Percentiles rank a stretch among this genome's conserved stretches.
Evolutionary conservation across 2,329 filamentous ascomycete species (phyloP).

Genomic region (Trichoderma lentiforme): DNA sequence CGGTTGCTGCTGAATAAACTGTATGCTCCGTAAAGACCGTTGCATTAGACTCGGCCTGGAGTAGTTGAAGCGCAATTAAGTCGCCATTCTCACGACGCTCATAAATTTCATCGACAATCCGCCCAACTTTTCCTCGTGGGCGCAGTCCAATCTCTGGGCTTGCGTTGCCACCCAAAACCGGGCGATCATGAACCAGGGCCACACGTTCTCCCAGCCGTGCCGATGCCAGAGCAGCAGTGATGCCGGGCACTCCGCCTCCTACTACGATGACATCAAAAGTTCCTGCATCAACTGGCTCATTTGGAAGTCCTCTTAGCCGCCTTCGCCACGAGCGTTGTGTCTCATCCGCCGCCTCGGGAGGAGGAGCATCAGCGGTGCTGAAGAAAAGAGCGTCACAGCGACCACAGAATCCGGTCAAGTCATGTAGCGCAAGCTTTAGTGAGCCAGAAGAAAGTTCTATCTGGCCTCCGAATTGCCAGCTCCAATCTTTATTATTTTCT

Average conservation of each 20-base stretch:
- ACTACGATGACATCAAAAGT: conserved; percentile 1
- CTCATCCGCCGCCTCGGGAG: neutral
- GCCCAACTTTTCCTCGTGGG: neutral
- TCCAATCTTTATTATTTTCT: neutral
- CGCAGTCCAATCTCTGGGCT: conserved; percentile 6
- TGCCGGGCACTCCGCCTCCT: neutral
- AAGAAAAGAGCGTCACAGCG: conserved; percentile 1
- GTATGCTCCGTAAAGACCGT: neutral
- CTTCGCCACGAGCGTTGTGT: neutral
- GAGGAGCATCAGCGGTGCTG: neutral
- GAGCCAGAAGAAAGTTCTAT: neutral
- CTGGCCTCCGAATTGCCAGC: neutral
- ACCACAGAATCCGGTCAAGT: neutral
- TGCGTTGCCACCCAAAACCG: conserved; percentile 1
- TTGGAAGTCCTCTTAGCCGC: neutral
- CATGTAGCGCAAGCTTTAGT: neutral
- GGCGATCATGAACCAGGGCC: neutral
- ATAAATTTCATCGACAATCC: neutral
- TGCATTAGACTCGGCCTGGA: neutral
- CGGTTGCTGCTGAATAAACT: neutral
- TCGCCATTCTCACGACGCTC: neutral
- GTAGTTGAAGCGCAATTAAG: neutral
- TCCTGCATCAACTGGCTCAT: neutral
- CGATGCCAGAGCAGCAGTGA: neutral
- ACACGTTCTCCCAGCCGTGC: conserved; percentile 1